Evolutionary conservation across 2,329 filamentous ascomycete genomes (phyloP).

Genomic region (Calonectria pseudoturangicola): DNA sequence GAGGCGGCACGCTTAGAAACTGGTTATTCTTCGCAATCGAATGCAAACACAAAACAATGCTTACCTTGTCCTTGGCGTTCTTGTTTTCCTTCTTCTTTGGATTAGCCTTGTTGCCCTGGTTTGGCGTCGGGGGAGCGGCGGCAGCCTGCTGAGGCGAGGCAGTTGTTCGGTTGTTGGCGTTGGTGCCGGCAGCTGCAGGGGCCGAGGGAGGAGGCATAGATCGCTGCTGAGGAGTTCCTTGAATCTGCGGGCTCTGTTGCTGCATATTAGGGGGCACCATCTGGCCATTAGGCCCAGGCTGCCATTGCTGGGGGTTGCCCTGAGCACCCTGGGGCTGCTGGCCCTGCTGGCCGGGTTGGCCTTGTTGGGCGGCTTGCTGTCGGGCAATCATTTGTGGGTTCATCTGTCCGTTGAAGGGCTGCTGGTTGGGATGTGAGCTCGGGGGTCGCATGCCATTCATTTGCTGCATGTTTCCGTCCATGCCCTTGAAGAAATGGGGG

Average conservation of each 20-base stretch:
- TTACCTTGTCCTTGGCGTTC: slow-evolving; percentile 81
- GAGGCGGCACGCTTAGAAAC: slow-evolving; percentile 67
- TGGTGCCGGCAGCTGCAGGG: slow-evolving; percentile 67
- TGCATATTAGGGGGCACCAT: slow-evolving; percentile 64
- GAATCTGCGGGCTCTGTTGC: slow-evolving; percentile 67
- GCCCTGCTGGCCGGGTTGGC: slow-evolving; percentile 60
- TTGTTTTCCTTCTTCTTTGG: slow-evolving; percentile 86
- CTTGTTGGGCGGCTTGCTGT: slow-evolving; percentile 62
- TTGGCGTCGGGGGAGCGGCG: slow-evolving; percentile 84
- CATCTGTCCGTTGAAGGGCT: slow-evolving; percentile 74
- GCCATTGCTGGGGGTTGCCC: slow-evolving; percentile 62
- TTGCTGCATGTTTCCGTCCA: slow-evolving; percentile 74
- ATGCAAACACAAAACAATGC: slow-evolving; percentile 45
- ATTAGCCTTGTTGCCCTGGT: slow-evolving; percentile 81
- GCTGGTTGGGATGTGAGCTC: slow-evolving; percentile 77
- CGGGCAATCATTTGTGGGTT: slow-evolving; percentile 76
- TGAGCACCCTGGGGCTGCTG: slow-evolving; percentile 57
- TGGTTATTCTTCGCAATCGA: slow-evolving; percentile 42
- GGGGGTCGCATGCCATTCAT: slow-evolving; percentile 83
- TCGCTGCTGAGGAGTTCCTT: slow-evolving; percentile 83
- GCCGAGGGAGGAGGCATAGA: slow-evolving; percentile 81
- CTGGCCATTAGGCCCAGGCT: slow-evolving; percentile 64
- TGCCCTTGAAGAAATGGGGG: slow-evolving; percentile 75
- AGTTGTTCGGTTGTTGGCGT: slow-evolving; percentile 73
- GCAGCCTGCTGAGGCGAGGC: slow-evolving; percentile 78